Percentiles rank a stretch among this genome's conserved stretches.
Evolutionary conservation across 192 early-diverging fungal species (phyloP).

Genomic region (Umbelopsis sp.): DNA sequence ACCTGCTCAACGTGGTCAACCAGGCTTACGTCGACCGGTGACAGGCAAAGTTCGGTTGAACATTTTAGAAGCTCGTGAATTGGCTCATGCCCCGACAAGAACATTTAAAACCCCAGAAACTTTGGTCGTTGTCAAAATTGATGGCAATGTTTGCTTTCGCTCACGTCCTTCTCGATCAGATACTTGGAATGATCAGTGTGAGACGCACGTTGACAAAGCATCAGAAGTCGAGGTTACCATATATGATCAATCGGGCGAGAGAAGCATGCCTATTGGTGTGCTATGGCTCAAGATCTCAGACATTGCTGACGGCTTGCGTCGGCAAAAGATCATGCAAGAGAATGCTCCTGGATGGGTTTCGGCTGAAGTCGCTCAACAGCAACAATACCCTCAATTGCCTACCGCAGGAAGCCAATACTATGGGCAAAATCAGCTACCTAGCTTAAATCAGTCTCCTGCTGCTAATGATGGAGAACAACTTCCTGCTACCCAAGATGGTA

Average conservation of each 20-base stretch:
- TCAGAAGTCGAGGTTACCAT: slow-evolving; percentile 91
- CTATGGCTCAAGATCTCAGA: slow-evolving; percentile 95
- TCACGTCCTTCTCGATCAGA: slow-evolving; percentile 66
- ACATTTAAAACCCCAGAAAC: slow-evolving; percentile 65
- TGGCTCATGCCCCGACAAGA: slow-evolving; percentile 59
- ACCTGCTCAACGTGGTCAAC: slow-evolving; percentile 43
- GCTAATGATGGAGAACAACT: neutral
- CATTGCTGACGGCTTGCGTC: slow-evolving; percentile 81
- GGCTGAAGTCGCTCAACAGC: slow-evolving; percentile 38
- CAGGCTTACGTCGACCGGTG: slow-evolving; percentile 66
- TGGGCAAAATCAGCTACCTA: neutral
- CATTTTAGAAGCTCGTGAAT: slow-evolving; percentile 61
- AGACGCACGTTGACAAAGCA: slow-evolving; percentile 85
- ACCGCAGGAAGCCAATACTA: slow-evolving; percentile 3
- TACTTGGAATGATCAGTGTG: slow-evolving; percentile 84
- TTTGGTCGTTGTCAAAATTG: slow-evolving; percentile 79
- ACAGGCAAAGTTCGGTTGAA: slow-evolving; percentile 72
- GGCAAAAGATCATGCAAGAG: slow-evolving; percentile 65
- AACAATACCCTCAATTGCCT: slow-evolving; percentile 3
- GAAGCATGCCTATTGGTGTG: slow-evolving; percentile 71
- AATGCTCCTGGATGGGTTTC: slow-evolving; percentile 56
- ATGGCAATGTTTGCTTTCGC: slow-evolving; percentile 74
- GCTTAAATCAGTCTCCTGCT: neutral
- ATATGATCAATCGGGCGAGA: slow-evolving; percentile 64
- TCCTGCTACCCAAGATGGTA: slow-evolving; percentile 41